Percentiles rank a stretch among this genome's conserved stretches.
These are phyloP conservation scores for Apiospora pterosperma DNA, from an alignment of 2,329 filamentous ascomycete genomes.

Conservation along the genomic window DNA sequence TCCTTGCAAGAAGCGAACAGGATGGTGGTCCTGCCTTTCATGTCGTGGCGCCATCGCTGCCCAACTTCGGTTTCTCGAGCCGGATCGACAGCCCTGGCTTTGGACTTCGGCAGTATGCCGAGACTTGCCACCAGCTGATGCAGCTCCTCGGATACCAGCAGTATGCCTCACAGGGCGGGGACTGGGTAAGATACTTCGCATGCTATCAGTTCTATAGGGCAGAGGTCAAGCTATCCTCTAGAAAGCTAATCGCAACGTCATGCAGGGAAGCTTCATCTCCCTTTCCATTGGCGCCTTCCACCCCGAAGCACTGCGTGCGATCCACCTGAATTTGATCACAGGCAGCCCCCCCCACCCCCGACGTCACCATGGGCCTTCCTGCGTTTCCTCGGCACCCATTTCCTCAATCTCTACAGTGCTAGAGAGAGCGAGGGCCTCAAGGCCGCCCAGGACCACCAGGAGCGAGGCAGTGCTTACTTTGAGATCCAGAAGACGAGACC, in stretches of 20 bases:
- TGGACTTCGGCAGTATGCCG: constrained; percentile 57
- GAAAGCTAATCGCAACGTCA: constrained; percentile 23
- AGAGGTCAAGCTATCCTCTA: constrained; percentile 12
- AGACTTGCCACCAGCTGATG: constrained; percentile 67
- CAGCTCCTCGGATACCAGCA: constrained; percentile 59
- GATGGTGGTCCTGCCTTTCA: constrained; percentile 43
- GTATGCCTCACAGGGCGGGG: constrained; percentile 39
- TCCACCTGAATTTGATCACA: constrained; percentile 56
- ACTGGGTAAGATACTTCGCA: too few species aligned
- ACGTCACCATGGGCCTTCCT: constrained; percentile 53
- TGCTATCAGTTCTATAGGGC: too few species aligned
- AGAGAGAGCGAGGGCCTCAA: constrained; percentile 49
- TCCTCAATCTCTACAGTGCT: constrained; percentile 48
- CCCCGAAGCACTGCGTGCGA: constrained; percentile 52
- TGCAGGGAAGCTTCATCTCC: constrained; percentile 59
- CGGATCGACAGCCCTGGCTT: constrained; percentile 49
- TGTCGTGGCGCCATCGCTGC: constrained; percentile 55
- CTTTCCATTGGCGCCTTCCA: constrained; percentile 58
- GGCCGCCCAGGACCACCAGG: constrained; percentile 53
- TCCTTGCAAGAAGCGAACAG: constrained; percentile 33
- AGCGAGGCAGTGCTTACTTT: constrained; percentile 57
- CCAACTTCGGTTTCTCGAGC: constrained; percentile 48
- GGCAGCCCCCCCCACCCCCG: constrained; percentile 44
- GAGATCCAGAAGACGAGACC: constrained; percentile 63
- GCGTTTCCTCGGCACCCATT: constrained; percentile 39